These are phyloP conservation scores for Stephania cephalantha DNA, from an alignment of 164 flowering plant genomes.

Conservation along the genomic window DNA sequence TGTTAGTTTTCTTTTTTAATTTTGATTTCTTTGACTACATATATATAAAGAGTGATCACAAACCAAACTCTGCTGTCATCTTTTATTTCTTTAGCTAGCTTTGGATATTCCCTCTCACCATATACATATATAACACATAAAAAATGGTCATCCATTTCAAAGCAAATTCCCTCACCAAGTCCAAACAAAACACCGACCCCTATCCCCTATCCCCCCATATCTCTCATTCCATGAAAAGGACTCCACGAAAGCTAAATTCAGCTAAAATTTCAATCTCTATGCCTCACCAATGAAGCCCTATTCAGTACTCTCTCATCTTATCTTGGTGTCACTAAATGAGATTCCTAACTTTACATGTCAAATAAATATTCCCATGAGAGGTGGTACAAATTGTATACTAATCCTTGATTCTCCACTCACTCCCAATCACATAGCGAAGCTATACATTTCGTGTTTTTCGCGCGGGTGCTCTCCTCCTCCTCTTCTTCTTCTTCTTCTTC, in stretches of 20 bases:
- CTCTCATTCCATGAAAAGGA: conserved; percentile 14
- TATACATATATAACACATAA: conserved; percentile 8
- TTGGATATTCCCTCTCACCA: conserved; percentile 34
- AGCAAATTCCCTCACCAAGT: conserved; percentile 36
- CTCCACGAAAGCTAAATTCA: conserved; percentile 9
- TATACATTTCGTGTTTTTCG: conserved; percentile 8
- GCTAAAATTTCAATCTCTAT: neutral
- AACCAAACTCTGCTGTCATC: neutral
- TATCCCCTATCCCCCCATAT: conserved; percentile 10
- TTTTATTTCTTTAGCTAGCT: conserved; percentile 31
- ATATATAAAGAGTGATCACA: neutral
- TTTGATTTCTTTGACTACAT: conserved; percentile 18
- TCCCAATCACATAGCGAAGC: conserved; percentile 18
- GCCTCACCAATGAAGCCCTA: too few relatives aligned
- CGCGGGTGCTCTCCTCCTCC: neutral
- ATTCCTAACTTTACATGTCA: conserved; percentile 49
- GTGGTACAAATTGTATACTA: conserved; percentile 36
- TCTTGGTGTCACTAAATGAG: conserved; percentile 17
- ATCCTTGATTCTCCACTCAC: conserved; percentile 33
- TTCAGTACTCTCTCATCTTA: too few relatives aligned
- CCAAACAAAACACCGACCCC: conserved; percentile 20
- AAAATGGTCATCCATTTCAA: conserved; percentile 26
- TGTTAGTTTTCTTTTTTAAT: conserved; percentile 17
- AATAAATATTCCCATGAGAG: conserved; percentile 41
- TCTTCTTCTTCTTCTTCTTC: conserved; percentile 8